Base-by-base conservation (phyloP, 2,329 filamentous ascomycete species). In the Lasiodiplodia theobromae region DNA sequence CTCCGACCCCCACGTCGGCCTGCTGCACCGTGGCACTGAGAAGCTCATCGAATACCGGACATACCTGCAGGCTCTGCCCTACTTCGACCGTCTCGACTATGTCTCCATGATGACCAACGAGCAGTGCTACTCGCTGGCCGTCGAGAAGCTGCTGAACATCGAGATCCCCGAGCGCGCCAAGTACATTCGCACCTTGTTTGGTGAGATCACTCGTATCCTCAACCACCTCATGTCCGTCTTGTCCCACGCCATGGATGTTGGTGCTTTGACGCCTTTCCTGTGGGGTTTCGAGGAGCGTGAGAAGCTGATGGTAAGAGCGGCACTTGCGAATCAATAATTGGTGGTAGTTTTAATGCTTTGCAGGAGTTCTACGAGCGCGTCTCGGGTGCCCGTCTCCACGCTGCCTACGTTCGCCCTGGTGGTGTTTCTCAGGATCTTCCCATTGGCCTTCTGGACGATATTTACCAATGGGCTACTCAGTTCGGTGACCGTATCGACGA, bases 21-120 rank as follows among this genome's bases (percentile, higher is more conserved):
- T 99, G 81, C 88, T 99, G 77, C 96, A 99, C 83, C 90, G 96
- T 76, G 96, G 96, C 74, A 99, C 96, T 71, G 96, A 99, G 87
- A 99, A 99, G 88, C 89, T 99, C 84, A 98, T 98, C 83, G 96
- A 99, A 87, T 99, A 99, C 88, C 97, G 97, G 88, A 97, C 95
- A 75, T 99, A 99, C 80, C 88, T 98, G 78, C 96, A 99, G 86
- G 96, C 96, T 69, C 86, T 99, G 78, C 96, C 96, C 68, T 99
- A 99, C 86, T 99, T 99, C 80, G 96, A 99, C 84, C 93, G 96
- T 75, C 87, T 99, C 81, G 96, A 99, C 83, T 99, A 99, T 82
- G 94, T 97, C 75, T 97, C 94, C 77, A 99, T 99, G 96, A 99
- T 99, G 96, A 99, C 96, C 77, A 99, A 99, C 83, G 96, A 99